These are phyloP conservation scores for Echinochloa phyllopogon DNA, from an alignment of 176 grass and related monocot species.

Conservation along the genomic window DNA sequence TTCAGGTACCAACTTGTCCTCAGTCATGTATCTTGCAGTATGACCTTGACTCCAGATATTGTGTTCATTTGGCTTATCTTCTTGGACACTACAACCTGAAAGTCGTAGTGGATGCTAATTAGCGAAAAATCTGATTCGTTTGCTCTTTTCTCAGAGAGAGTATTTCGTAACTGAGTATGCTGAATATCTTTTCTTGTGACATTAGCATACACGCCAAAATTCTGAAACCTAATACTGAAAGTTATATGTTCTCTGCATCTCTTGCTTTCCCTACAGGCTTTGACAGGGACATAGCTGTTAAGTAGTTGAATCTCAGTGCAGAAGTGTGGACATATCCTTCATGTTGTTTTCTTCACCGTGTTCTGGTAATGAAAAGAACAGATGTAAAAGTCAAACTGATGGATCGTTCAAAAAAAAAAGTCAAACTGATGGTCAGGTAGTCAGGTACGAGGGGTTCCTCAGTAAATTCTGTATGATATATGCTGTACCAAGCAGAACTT, in stretches of 20 bases:
- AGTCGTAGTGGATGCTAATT: background rate
- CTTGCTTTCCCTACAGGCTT: background rate
- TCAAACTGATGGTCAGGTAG: background rate
- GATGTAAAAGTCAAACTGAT: background rate
- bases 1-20: constrained; percentile 26
- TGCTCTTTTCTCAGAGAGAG: background rate
- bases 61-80: constrained; percentile 14
- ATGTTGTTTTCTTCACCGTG: background rate
- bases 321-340: background rate
- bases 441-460: background rate
- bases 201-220: background rate
- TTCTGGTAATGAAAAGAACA: background rate
- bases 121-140: constrained; percentile 3
- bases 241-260: background rate
- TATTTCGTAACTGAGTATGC: background rate
- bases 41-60: constrained; percentile 5
- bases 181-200: background rate
- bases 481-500: background rate
- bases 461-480: background rate
- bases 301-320: background rate
- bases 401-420: too few species aligned
- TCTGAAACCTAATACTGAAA: background rate
- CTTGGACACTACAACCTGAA: constrained; percentile 26
- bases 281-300: background rate
- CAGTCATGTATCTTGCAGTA: constrained; percentile 21